Evolutionary conservation across 2,329 filamentous ascomycete species (phyloP).

Genomic region (Teratosphaeria epicoccoides): DNA sequence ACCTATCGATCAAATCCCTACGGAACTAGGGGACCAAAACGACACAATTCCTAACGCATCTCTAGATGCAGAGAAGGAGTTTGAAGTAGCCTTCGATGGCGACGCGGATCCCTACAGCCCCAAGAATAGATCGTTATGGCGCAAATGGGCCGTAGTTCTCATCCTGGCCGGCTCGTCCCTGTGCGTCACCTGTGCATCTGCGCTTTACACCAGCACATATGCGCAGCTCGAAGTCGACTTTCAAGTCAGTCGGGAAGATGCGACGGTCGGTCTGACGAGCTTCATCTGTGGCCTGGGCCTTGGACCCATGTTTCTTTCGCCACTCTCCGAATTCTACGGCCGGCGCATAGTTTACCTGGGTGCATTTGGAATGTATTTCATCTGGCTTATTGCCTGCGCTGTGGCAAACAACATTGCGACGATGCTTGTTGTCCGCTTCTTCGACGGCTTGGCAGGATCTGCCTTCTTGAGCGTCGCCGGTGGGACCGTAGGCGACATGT

Average conservation of each 20-base stretch:
- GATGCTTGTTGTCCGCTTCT: conserved; percentile 64
- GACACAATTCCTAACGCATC: neutral
- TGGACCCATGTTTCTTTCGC: conserved; percentile 47
- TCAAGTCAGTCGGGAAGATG: conserved; percentile 56
- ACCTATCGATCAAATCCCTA: no score
- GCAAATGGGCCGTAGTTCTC: conserved; percentile 69
- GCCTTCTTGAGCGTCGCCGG: conserved; percentile 61
- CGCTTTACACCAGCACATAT: conserved; percentile 77
- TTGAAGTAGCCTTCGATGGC: conserved; percentile 65
- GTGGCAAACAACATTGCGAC: conserved; percentile 55
- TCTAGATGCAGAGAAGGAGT: conserved; percentile 35
- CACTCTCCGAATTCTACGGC: conserved; percentile 58
- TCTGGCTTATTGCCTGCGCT: conserved; percentile 61
- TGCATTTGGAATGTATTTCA: conserved; percentile 51
- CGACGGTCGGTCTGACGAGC: conserved; percentile 67
- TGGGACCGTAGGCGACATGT: conserved; percentile 75
- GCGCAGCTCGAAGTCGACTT: conserved; percentile 66
- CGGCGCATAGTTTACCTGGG: conserved; percentile 56
- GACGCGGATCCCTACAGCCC: conserved; percentile 66
- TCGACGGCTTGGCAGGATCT: conserved; percentile 60
- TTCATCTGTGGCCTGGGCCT: conserved; percentile 67
- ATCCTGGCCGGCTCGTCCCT: conserved; percentile 66
- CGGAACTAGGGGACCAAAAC: neutral
- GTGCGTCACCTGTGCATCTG: conserved; percentile 77
- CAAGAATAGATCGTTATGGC: conserved; percentile 51